Evolutionary conservation across 2,329 filamentous ascomycete species (phyloP), one percentile per base, ranked within the genome.

Genomic region (Fusarium tanahbumbuense): DNA sequence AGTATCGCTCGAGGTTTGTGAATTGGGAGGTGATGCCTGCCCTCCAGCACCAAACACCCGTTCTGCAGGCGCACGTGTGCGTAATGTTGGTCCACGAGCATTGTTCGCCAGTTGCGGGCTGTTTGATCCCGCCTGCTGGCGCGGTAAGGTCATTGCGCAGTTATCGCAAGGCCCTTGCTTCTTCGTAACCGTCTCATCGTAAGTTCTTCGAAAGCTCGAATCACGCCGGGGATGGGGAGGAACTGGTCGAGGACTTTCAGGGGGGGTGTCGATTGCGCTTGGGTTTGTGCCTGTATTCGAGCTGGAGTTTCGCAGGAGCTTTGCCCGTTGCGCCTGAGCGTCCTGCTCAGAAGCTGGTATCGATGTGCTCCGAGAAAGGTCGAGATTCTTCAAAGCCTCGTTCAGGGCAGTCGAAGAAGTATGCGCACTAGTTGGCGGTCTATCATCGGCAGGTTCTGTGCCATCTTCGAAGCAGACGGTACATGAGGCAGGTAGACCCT

Each of bases 131-230:
- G 72, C 72, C n/a, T 76, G 68, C 48, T 80, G 79, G 32, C 77
- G 75, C 0, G 89, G 89, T 10, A 92, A 79, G 1, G 89, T 91
- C 73, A 92, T 84, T 61, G 89, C 89, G 76, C 89, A 92, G 77
- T 91, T 92, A 67, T 90, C 87, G 76, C 89, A 92, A 23, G 89
- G 89, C 10, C 85, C 87, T 55, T 89, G 87, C 61, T 87, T 86
- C 76, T 86, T 88, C 45, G 87, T 89, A 27, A 89, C 88, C n/a
- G 86, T 86, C 65, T 90, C 88, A 71, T 90, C 88, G 69, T 91
- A 91, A 1, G 88, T 91, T 73, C 85, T 85, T 61, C 84, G 83
- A 71, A 90, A 91, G 75, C 85, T 87, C 25, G 87, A 88, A 64
- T 90, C 88, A 61, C 85, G 84, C 34, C 85, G 83, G 18, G 78